phyloP scores from a whole-genome alignment of 805 yeast genomes.

The Candida alai region DNA sequence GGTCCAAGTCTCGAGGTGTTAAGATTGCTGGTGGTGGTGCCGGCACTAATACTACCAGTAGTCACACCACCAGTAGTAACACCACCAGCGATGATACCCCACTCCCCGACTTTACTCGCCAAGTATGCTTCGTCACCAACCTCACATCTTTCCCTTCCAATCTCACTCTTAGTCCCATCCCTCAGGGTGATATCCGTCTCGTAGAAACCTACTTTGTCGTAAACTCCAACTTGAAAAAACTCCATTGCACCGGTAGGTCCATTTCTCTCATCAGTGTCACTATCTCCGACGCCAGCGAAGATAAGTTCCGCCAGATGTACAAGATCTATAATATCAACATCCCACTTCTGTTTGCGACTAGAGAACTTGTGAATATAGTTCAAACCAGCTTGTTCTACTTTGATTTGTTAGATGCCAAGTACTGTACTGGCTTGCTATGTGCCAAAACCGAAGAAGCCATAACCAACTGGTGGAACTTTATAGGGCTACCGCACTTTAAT shows the following conservation, averaged over 20 bases:
- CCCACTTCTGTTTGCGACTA: conserved; percentile 61
- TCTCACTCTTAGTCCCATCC: conserved; percentile 66
- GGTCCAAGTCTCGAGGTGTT: background rate
- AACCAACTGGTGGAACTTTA: conserved; percentile 73
- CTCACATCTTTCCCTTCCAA: conserved; percentile 76
- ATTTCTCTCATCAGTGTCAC: conserved; percentile 59
- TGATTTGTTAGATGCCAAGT: conserved; percentile 60
- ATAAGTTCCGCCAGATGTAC: conserved; percentile 76
- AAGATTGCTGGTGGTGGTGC: background rate
- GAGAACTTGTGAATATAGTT: conserved; percentile 67
- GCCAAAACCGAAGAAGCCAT: conserved; percentile 71
- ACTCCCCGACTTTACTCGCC: conserved; percentile 12
- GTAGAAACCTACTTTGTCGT: conserved; percentile 60
- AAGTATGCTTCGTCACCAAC: conserved; percentile 69
- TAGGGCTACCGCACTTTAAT: conserved; percentile 53
- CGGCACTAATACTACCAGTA: background rate
- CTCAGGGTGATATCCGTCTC: conserved; percentile 50
- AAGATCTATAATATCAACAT: conserved; percentile 49
- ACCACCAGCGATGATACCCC: background rate
- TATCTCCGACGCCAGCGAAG: conserved; percentile 74
- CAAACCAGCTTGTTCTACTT: conserved; percentile 80
- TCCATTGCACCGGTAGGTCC: conserved; percentile 84
- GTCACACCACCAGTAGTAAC: background rate
- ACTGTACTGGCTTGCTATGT: conserved; percentile 84
- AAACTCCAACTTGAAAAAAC: conserved; percentile 70